Base-by-base conservation (phyloP, 2,329 filamentous ascomycete genomes). In the Penicillium aurantiogriseum region DNA sequence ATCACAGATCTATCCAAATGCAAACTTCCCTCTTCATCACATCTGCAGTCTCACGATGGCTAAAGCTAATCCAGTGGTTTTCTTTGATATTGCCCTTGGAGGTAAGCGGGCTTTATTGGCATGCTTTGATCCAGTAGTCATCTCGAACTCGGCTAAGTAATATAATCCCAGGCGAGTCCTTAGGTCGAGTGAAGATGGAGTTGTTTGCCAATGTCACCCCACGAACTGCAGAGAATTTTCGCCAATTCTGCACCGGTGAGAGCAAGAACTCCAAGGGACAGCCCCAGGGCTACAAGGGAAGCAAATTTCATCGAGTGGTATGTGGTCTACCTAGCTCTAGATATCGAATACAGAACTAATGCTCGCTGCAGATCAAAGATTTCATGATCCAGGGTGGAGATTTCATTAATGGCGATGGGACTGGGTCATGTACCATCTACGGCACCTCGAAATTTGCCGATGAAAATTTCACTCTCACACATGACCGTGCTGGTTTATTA, bases 351-450 rank as follows among this genome's bases (percentile, higher is more conserved):
- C 5, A 5, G 21, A 36, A 39, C 33, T 56, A 49, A 51, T 46
- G 48, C 13, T 25, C 33, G 42, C 19, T 38, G 35, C 63, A 95
- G 91, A 96, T 97, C 74, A 90, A 90, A 77, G 89, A 90, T 69
- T 97, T 97, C 79, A 97, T 97, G 93, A 90, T 94, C 69, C 94
- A 99, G 76, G 93, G 93, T 45, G 94, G 94, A 53, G 94, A 99
- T 76, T 97, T 97, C 74, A 80, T 96, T 61, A 92, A 96, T 69
- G 91, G 92, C 51, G 90, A 97, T 74, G 94, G 94, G 51, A 95
- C 91, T 0, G 94, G 94, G 9, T 92, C 88, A 46, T 88, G 88
- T 11, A 90, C 85, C 66, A 96, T 97, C 74, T 97, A 95, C 79
- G 91, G 92, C 56, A 88, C 85, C 50, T 87, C 89, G 67, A 84